Conservation (phyloP, 345 rosid species). For the Raphanus raphanistrum region DNA sequence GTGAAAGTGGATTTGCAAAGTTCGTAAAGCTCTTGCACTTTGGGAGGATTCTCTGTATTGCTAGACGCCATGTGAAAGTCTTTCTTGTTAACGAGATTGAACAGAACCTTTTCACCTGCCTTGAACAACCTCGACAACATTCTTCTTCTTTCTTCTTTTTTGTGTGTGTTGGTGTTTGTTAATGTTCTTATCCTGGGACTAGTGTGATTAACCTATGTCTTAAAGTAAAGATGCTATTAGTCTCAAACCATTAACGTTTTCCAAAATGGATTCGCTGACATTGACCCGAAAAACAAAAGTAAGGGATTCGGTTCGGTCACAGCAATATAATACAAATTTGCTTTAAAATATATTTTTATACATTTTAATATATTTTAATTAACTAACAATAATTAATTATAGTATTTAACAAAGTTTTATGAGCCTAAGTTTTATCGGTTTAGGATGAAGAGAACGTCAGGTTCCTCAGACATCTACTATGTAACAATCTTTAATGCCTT, state of each 20-base stretch:
- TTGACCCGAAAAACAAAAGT: neutral
- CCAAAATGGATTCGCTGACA: neutral
- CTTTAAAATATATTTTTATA: too few relatives aligned
- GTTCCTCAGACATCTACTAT: slow-evolving; percentile 58
- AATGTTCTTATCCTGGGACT: slow-evolving; percentile 31
- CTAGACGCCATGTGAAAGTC: slow-evolving; percentile 48
- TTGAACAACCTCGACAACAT: slow-evolving; percentile 55
- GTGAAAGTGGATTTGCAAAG: slow-evolving; percentile 60
- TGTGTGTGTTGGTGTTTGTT: slow-evolving; percentile 25
- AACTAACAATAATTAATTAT: too few relatives aligned
- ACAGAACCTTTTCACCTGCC: slow-evolving; percentile 50
- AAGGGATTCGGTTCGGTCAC: neutral
- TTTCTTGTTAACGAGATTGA: slow-evolving; percentile 36
- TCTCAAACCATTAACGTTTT: neutral
- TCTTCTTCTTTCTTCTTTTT: neutral
- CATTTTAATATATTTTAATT: too few relatives aligned
- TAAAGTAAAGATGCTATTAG: neutral
- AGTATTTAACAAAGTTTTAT: too few relatives aligned
- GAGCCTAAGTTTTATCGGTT: too few relatives aligned
- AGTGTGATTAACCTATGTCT: slow-evolving; percentile 7
- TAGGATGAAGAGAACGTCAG: slow-evolving; percentile 35
- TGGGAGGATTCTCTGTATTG: slow-evolving; percentile 46
- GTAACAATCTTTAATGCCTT: slow-evolving; percentile 47
- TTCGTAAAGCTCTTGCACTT: slow-evolving; percentile 67
- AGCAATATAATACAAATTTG: too few relatives aligned